These are phyloP conservation scores for Parastagonospora avenae DNA, from an alignment of 2,329 filamentous ascomycete genomes.

Conservation along the genomic window DNA sequence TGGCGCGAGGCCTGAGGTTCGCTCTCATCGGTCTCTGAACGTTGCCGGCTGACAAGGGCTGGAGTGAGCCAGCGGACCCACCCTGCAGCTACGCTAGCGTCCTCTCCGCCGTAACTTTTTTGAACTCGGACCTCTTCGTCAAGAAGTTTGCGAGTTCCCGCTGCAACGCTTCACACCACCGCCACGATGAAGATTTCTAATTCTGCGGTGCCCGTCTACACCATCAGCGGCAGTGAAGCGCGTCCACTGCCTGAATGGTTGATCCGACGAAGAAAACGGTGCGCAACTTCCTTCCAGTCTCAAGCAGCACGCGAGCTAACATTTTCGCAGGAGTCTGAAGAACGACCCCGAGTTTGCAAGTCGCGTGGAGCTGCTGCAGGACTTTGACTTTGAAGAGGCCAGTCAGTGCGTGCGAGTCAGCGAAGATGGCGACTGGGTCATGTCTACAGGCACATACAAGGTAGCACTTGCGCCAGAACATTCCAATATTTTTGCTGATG, in stretches of 20 bases:
- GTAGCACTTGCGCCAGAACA: slow-evolving; percentile 3
- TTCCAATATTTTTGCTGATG: slow-evolving; percentile 2
- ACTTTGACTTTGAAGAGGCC: slow-evolving; percentile 97
- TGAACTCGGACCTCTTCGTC: background rate
- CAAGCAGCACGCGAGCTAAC: slow-evolving; percentile 6
- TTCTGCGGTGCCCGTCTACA: slow-evolving; percentile 87
- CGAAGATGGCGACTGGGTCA: slow-evolving; percentile 89
- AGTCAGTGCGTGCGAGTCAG: slow-evolving; percentile 88
- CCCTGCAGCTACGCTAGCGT: too few relatives aligned
- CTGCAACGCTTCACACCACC: slow-evolving; percentile 7
- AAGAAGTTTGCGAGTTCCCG: background rate
- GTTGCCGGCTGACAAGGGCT: background rate
- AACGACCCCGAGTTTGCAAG: slow-evolving; percentile 91
- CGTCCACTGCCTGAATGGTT: slow-evolving; percentile 95
- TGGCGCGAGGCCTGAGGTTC: slow-evolving; percentile 5
- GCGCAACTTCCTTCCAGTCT: slow-evolving; percentile 46
- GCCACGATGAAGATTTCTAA: slow-evolving; percentile 77
- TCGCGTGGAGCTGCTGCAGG: slow-evolving; percentile 91
- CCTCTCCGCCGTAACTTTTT: slow-evolving; percentile 7
- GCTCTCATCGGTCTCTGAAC: background rate
- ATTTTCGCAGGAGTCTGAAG: slow-evolving; percentile 68
- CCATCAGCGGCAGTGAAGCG: slow-evolving; percentile 87
- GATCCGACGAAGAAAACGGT: slow-evolving; percentile 76
- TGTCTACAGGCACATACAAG: slow-evolving; percentile 36
- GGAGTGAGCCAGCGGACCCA: background rate